A percentile compares a stretch with the other conserved stretches of the same genome.
Conservation (phyloP, 164 flowering plant genomes). For the Litsea cubeba region DNA sequence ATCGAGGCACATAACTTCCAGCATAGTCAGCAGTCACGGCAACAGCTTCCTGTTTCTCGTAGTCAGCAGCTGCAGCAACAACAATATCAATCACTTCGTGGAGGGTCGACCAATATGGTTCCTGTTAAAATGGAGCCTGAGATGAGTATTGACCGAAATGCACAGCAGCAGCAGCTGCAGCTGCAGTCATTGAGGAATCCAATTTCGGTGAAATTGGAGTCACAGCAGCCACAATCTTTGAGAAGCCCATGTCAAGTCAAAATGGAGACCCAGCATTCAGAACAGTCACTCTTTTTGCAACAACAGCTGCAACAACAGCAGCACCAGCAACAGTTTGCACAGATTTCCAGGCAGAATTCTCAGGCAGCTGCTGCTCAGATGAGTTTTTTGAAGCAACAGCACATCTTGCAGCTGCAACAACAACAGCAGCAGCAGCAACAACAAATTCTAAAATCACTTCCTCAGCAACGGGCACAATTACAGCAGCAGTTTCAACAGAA, state of each 20-base stretch:
- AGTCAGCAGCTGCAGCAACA: slow-evolving; percentile 21
- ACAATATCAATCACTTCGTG: slow-evolving; percentile 55
- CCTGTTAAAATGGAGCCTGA: slow-evolving; percentile 83
- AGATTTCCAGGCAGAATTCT: slow-evolving; percentile 66
- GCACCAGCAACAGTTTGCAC: slow-evolving; percentile 61
- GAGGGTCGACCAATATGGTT: slow-evolving; percentile 52
- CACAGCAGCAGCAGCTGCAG: slow-evolving; percentile 52
- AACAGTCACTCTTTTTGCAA: slow-evolving; percentile 60
- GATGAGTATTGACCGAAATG: slow-evolving; percentile 55
- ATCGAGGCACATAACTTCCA: slow-evolving; percentile 68
- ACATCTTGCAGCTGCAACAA: slow-evolving; percentile 47
- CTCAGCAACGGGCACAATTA: slow-evolving; percentile 60
- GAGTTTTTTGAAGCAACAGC: slow-evolving; percentile 50
- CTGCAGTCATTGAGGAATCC: slow-evolving; percentile 54
- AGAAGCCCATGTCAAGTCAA: slow-evolving; percentile 62
- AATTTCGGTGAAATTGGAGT: slow-evolving; percentile 62
- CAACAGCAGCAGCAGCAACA: slow-evolving; percentile 57
- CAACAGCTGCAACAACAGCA: slow-evolving; percentile 78
- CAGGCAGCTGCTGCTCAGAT: slow-evolving; percentile 73
- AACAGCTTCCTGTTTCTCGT: slow-evolving; percentile 46
- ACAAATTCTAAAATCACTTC: slow-evolving; percentile 59
- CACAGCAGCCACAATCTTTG: slow-evolving; percentile 56
- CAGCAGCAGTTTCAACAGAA: slow-evolving; percentile 62
- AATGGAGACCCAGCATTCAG: slow-evolving; percentile 78
- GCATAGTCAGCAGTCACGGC: slow-evolving; percentile 59